A percentile compares a stretch with the other conserved stretches of the same genome.
Conservation (phyloP, 306 rosid genomes). For the Astragalus membranaceus region DNA sequence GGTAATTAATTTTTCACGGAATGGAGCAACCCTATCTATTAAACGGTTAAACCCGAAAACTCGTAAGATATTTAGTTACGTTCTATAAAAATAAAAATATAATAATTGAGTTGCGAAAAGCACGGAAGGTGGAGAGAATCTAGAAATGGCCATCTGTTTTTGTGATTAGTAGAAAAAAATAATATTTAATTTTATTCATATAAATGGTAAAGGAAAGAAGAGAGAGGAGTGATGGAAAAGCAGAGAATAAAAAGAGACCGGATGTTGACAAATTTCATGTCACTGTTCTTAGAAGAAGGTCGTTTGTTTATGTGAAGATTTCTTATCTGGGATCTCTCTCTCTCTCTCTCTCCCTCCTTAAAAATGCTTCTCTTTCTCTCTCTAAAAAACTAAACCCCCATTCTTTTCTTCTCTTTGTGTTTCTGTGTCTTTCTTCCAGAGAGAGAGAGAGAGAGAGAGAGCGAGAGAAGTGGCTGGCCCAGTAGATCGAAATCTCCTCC, state of each 20-base stretch:
- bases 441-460: constrained; percentile 37
- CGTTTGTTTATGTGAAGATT: constrained; percentile 91
- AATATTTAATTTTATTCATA: not conserved
- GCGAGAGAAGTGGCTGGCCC: constrained; percentile 67
- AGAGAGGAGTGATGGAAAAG: constrained; percentile 72
- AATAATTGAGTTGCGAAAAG: constrained; percentile 29
- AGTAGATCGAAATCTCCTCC: constrained; percentile 87
- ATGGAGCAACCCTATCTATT: too few relatives aligned
- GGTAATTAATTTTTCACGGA: too few relatives aligned
- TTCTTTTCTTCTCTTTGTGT: constrained; percentile 27
- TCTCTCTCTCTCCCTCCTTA: constrained; percentile 43
- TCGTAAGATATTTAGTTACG: too few relatives aligned
- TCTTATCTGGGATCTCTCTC: constrained; percentile 92
- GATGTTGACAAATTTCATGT: constrained; percentile 99
- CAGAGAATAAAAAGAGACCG: constrained; percentile 99
- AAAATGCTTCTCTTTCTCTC: constrained; percentile 47
- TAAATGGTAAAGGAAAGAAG: constrained; percentile 24
- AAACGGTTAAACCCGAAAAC: too few relatives aligned
- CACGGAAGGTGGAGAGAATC: constrained; percentile 73
- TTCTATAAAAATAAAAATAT: not conserved
- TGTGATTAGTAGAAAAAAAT: not conserved
- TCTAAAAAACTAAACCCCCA: constrained; percentile 23
- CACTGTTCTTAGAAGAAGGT: constrained; percentile 98
- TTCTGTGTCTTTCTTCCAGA: constrained; percentile 29
- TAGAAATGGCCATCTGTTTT: constrained; percentile 54